A percentile compares a stretch with the other conserved stretches of the same genome.
Evolutionary conservation across 306 rosid species (phyloP).

Genomic region (Cucurbita argyrosperma): DNA sequence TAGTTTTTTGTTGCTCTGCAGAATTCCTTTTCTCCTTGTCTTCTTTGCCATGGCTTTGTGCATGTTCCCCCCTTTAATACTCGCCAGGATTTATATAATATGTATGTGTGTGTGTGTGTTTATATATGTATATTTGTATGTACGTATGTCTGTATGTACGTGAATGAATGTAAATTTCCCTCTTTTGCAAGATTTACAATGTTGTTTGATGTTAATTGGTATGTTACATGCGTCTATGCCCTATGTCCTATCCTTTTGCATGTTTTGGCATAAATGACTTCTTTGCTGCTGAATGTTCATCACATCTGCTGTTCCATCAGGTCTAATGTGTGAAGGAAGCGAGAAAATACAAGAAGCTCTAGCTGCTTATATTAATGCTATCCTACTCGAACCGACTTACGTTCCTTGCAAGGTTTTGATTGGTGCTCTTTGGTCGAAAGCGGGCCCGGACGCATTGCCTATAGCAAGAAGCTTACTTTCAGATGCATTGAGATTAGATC

Average conservation of each 20-base stretch:
- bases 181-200: not conserved
- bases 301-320: slow-evolving; percentile 24
- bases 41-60: not conserved
- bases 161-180: not conserved
- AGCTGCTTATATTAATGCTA: slow-evolving; percentile 25
- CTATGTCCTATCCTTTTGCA: not conserved
- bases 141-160: not conserved
- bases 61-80: not conserved
- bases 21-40: not conserved
- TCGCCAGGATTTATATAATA: not conserved
- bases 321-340: slow-evolving; percentile 51
- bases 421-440: slow-evolving; percentile 38
- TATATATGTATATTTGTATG: no score
- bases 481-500: slow-evolving; percentile 67
- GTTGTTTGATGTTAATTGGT: not conserved
- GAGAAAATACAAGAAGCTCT: slow-evolving; percentile 47
- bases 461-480: slow-evolving; percentile 67
- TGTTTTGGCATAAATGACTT: not conserved
- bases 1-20: not conserved
- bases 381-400: slow-evolving; percentile 46
- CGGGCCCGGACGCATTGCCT: slow-evolving; percentile 37
- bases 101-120: no score
- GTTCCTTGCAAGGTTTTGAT: slow-evolving; percentile 56
- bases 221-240: not conserved
- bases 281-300: not conserved